phyloP scores from a whole-genome alignment of 192 early-diverging fungal species.

The Backusella parvicylindrica region DNA sequence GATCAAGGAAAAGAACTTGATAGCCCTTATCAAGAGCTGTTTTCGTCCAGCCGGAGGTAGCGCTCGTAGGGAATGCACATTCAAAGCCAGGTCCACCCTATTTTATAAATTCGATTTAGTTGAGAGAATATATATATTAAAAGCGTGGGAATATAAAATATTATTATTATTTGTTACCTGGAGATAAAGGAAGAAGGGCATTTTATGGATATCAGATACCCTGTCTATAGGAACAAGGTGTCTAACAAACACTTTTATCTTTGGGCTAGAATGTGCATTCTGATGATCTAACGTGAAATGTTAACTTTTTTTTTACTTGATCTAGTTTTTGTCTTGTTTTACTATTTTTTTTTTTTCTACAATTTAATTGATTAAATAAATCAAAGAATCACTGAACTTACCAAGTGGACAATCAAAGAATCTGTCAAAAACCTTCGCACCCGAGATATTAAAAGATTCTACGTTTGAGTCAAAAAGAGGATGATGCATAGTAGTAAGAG shows the following conservation, averaged over 20 bases:
- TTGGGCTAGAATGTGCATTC: slow-evolving; percentile 12
- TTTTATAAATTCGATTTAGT: background rate
- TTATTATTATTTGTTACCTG: slow-evolving; percentile 27
- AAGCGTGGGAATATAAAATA: background rate
- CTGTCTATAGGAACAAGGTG: slow-evolving; percentile 55
- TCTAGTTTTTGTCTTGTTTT: background rate
- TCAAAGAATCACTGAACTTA: slow-evolving; percentile 8
- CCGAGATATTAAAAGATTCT: slow-evolving; percentile 47
- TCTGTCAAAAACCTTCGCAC: slow-evolving; percentile 56
- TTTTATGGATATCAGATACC: slow-evolving; percentile 39
- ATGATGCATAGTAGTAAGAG: slow-evolving; percentile 21
- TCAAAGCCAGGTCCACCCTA: slow-evolving; percentile 61
- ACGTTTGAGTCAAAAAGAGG: slow-evolving; percentile 45
- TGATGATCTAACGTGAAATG: background rate
- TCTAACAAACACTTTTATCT: slow-evolving; percentile 48
- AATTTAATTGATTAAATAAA: background rate
- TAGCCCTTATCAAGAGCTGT: slow-evolving; percentile 58
- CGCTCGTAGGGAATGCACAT: slow-evolving; percentile 41
- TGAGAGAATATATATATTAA: background rate
- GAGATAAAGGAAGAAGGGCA: slow-evolving; percentile 55
- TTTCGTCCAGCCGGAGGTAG: slow-evolving; percentile 46
- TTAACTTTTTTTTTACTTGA: background rate
- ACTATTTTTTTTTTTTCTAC: background rate
- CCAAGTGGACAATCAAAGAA: slow-evolving; percentile 57
- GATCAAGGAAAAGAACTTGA: slow-evolving; percentile 65